Conservation (phyloP, 495 filamentous ascomycete species). For the Podospora comata region DNA sequence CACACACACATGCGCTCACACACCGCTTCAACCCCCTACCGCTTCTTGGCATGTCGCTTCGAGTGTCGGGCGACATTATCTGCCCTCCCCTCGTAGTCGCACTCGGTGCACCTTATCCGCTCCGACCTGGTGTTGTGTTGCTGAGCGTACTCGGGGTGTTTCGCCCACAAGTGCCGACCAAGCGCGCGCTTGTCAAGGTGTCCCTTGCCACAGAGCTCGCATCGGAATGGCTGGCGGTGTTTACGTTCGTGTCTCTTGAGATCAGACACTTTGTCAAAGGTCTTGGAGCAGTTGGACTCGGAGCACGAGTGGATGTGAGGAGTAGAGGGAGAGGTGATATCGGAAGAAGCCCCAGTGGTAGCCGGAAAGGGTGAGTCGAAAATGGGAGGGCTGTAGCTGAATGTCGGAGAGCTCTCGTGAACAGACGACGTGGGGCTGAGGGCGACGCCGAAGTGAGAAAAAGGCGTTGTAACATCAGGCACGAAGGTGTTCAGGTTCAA, state of each 20-base stretch:
- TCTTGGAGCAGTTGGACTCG: background rate
- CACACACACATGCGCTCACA: background rate
- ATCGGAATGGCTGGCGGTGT: constrained; percentile 23
- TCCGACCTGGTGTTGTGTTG: constrained; percentile 18
- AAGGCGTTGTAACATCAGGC: background rate
- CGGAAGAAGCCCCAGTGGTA: background rate
- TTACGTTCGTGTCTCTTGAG: constrained; percentile 20
- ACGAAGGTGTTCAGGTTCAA: background rate
- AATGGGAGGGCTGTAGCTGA: background rate
- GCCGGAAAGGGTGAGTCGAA: background rate
- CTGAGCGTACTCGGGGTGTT: constrained; percentile 21
- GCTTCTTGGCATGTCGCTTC: constrained; percentile 16
- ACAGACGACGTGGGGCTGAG: background rate
- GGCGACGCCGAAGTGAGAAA: background rate
- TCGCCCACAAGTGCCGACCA: constrained; percentile 25
- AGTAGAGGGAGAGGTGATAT: background rate
- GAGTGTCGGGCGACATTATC: constrained; percentile 26
- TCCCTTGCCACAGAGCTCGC: constrained; percentile 21
- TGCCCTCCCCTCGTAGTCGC: constrained; percentile 20
- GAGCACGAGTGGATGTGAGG: background rate
- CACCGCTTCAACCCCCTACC: background rate
- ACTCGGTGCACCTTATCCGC: constrained; percentile 17
- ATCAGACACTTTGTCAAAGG: constrained; percentile 6
- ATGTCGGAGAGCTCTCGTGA: background rate
- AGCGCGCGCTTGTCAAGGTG: constrained; percentile 27